Evolutionary conservation across 2,329 filamentous ascomycete species (phyloP).

Genomic region (Mycosphaerella sp.): DNA sequence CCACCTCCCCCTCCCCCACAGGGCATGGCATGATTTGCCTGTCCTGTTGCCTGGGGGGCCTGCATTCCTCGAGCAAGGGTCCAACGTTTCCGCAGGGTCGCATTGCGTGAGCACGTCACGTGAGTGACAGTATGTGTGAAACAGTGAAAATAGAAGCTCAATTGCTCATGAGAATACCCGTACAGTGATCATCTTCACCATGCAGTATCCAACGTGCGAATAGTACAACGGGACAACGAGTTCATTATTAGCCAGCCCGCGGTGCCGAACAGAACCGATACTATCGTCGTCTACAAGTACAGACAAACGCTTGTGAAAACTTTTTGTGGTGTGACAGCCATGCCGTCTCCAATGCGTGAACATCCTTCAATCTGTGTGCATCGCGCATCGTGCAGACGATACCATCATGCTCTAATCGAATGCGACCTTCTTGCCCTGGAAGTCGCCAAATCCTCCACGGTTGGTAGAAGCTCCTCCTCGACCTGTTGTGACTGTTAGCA

Average conservation of each 20-base stretch:
- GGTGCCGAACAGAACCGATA: not conserved
- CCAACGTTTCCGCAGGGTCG: no score
- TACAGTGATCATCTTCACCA: no score
- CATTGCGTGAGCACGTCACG: no score
- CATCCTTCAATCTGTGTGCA: not conserved
- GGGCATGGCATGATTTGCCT: no score
- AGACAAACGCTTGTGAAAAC: not conserved
- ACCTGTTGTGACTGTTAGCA: conserved; percentile 22
- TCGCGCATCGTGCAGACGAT: not conserved
- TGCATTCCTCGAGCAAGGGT: no score
- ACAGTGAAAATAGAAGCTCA: no score
- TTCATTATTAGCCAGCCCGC: not conserved
- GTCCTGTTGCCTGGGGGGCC: no score
- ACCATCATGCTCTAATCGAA: conserved; percentile 40
- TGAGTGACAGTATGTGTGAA: no score
- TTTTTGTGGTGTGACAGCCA: not conserved
- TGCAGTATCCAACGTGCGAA: not conserved
- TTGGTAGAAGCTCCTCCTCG: conserved; percentile 47
- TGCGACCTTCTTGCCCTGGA: conserved; percentile 74
- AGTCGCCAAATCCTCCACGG: conserved; percentile 57
- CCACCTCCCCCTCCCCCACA: no score
- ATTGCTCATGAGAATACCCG: no score
- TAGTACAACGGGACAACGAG: not conserved
- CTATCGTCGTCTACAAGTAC: not conserved
- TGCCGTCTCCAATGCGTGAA: not conserved